A percentile compares a stretch with the other conserved stretches of the same genome.
phyloP scores from a whole-genome alignment of 2,329 filamentous ascomycete genomes.

The Rhynchosporium graminicola region DNA sequence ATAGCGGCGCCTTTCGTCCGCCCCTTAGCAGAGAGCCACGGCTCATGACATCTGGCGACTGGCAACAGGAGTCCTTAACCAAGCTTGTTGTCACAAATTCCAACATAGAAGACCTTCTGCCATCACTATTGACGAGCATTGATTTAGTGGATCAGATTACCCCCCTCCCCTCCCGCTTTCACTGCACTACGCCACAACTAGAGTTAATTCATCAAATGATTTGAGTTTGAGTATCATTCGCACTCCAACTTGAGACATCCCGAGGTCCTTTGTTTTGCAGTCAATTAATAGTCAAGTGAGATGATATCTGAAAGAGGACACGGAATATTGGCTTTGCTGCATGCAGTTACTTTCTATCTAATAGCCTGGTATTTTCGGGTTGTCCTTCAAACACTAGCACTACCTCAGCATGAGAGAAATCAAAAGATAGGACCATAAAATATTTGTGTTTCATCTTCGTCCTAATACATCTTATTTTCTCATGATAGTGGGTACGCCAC shows the following conservation, averaged over 20 bases:
- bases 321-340: too few species aligned
- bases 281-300: background rate
- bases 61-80: background rate
- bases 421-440: too few species aligned
- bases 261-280: background rate
- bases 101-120: background rate
- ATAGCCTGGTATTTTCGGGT: too few species aligned
- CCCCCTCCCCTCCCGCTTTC: background rate
- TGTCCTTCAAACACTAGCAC: too few species aligned
- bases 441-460: too few species aligned
- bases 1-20: conserved; percentile 3
- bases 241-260: background rate
- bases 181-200: background rate
- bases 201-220: background rate
- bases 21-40: background rate
- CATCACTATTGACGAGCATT: background rate
- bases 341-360: too few species aligned
- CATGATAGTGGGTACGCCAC: too few species aligned
- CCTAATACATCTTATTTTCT: too few species aligned
- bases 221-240: background rate
- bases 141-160: background rate
- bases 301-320: too few species aligned
- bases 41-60: background rate
- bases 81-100: background rate
- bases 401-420: too few species aligned